Evolutionary conservation across 1,284 basidiomycete species (phyloP), one percentile per base, ranked within the genome.

Genomic region (Papiliotrema terrestris): DNA sequence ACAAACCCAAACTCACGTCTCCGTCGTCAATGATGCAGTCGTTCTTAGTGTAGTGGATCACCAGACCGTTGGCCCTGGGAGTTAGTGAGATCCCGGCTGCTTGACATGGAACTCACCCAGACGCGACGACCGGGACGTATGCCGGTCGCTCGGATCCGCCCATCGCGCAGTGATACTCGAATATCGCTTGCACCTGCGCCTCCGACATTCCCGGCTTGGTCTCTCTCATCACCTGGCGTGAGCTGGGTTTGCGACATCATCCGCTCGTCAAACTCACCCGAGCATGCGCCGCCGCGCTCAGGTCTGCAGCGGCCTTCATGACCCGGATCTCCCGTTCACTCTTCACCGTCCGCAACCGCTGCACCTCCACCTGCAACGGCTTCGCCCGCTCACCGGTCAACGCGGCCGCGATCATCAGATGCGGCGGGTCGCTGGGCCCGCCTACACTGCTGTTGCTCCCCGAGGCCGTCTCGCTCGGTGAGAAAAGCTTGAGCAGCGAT

Each of bases 111-210:
- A 68, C 83, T 64, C 70, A 89, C 88, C 93, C 93, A 2, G 89
- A 91, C 5, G 91, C 93, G 35, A 95, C 89, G 3, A 97, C 93
- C 17, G 94, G 94, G 0, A 97, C 92, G 69, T 97, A 97, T 13
- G 93, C 93, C 45, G 85, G 83, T 42, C 93, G 82, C 70, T 91
- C 86, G 20, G 89, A 82, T 15, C 92, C 92, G n/a, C 79, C 78
- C 45, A 89, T 77, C 4, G 84, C 82, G 69, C 90, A 93, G 0
- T 87, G 62, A 67, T 94, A 95, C 74, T 94, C 88, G 67, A 97
- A 96, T 69, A 91, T 87, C 9, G 91, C 88, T 0, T 86, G 89
- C 3, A 95, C 76, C 25, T 83, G 80, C 42, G 83, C 81, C 72
- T 97, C 93, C 1, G 85, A 84, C 55, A 85, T 73, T 2, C 86